phyloP scores from a whole-genome alignment of 352 stramenopile genomes.

The Phytophthora lateralis region DNA sequence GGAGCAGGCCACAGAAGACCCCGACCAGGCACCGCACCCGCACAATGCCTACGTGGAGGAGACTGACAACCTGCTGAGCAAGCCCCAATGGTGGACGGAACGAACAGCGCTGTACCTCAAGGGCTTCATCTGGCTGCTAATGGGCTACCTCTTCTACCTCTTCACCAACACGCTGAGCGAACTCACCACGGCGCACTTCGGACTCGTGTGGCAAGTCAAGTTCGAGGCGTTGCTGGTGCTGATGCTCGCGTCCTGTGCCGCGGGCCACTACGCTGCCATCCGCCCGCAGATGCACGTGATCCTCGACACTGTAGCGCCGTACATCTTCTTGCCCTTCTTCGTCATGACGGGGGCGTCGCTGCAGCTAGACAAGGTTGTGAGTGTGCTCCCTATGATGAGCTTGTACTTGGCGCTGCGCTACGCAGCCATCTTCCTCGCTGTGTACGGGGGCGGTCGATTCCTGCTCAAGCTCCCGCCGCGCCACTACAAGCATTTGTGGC shows the following conservation, averaged over 20 bases:
- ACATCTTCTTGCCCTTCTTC: constrained; percentile 79
- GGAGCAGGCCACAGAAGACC: constrained; percentile 30
- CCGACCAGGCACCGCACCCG: constrained; percentile 43
- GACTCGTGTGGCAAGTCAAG: constrained; percentile 69
- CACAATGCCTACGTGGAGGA: constrained; percentile 67
- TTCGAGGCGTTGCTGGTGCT: constrained; percentile 69
- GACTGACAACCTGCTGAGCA: constrained; percentile 18
- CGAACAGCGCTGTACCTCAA: constrained; percentile 54
- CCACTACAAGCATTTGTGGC: constrained; percentile 73
- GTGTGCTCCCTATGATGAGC: constrained; percentile 67
- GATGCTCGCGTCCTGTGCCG: constrained; percentile 63
- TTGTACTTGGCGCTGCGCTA: constrained; percentile 65
- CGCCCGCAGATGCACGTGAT: constrained; percentile 78
- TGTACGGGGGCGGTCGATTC: constrained; percentile 57
- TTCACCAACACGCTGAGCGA: constrained; percentile 60
- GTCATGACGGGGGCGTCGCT: constrained; percentile 70
- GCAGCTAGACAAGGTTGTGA: constrained; percentile 65
- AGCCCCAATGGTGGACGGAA: constrained; percentile 30
- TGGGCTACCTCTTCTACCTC: constrained; percentile 69
- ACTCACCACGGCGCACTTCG: constrained; percentile 50
- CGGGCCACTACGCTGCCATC: constrained; percentile 59
- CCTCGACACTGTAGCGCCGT: constrained; percentile 63
- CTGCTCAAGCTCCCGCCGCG: constrained; percentile 59
- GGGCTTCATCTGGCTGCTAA: constrained; percentile 66
- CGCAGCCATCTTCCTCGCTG: constrained; percentile 58